Conservation (phyloP, 164 flowering plant species). For the Akebia trifoliata region DNA sequence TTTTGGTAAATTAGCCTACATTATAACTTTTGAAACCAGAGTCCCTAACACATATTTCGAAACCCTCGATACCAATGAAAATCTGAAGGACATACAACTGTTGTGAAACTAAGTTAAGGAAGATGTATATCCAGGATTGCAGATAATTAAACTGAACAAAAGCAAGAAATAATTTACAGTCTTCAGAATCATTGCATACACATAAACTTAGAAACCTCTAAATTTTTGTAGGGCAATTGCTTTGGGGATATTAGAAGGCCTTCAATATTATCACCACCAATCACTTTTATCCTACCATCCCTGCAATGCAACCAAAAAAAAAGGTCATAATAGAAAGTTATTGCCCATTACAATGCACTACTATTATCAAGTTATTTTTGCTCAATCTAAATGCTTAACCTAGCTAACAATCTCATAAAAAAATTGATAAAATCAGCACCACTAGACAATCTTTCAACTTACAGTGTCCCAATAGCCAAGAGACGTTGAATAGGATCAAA, state of each 20-base stretch:
- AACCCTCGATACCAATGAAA: no score
- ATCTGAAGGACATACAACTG: no score
- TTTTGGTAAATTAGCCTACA: no score
- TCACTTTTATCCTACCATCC: slow-evolving; percentile 83
- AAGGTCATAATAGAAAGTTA: no score
- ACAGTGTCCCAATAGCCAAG: slow-evolving; percentile 78
- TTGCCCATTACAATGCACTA: neutral
- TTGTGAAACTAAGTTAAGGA: no score
- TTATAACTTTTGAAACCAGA: no score
- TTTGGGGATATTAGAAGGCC: slow-evolving; percentile 64
- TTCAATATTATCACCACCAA: slow-evolving; percentile 76
- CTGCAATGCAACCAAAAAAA: slow-evolving; percentile 35
- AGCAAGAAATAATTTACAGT: neutral
- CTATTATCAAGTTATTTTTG: neutral
- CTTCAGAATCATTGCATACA: neutral
- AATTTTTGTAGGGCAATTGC: slow-evolving; percentile 49
- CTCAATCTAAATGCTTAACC: slow-evolving; percentile 1
- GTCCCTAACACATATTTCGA: no score
- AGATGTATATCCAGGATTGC: no score
- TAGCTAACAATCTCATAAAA: slow-evolving; percentile 1
- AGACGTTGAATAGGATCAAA: slow-evolving; percentile 72
- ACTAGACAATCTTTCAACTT: slow-evolving; percentile 27
- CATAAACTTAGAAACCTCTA: slow-evolving; percentile 54
- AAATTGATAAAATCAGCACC: neutral
- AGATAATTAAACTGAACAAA: neutral